Evolutionary conservation across 2,329 filamentous ascomycete genomes (phyloP), one percentile per base, ranked within the genome.

Genomic region (Xylaria polymorpha): DNA sequence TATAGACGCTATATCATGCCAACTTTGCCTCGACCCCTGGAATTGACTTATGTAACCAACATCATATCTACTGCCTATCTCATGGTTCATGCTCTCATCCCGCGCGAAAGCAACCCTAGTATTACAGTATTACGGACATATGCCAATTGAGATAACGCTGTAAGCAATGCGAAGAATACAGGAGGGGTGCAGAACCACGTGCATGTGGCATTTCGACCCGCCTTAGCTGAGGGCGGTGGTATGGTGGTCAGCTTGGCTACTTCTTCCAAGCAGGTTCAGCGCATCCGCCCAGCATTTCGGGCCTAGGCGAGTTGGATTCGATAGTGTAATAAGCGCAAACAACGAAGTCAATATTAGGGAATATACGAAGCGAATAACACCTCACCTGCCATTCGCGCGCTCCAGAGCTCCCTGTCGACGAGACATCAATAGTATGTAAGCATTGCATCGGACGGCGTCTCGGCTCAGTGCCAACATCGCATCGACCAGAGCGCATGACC

Each of bases 381-480:
- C 41, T 43, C 25, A 29, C 25, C 25, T 63, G 18, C 59, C 66
- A 60, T 48, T 57, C 44, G 56, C 53, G 39, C 58, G 37, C 62
- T 18, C 39, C 18, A 20, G 62, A 41, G 15, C 51, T 18, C 57
- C 53, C 48, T 63, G 44, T 56, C 48, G 41, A 56, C 53, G 48
- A 57, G 63, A 48, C 55, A 67, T 69, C 67, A 69, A 67, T 69
- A 64, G 48, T 51, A 64, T 12, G 60, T 67, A 69, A 69, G 67
- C 67, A 67, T 32, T 64, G 67, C 64, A 69, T 67, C 14, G n/a
- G n/a, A 35, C n/a, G 56, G 59, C 64, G 35, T 56, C 46, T 69
- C 39, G 64, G 63, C 44, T 61, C 35, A 51, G 29, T 20, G 39
- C 61, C 63, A 14, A 57, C 37, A 64, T 15, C 29, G 35, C 56